Evolutionary conservation across 495 filamentous ascomycete species (phyloP), one percentile per base, ranked within the genome.

Genomic region (Penicillium riverlandense): DNA sequence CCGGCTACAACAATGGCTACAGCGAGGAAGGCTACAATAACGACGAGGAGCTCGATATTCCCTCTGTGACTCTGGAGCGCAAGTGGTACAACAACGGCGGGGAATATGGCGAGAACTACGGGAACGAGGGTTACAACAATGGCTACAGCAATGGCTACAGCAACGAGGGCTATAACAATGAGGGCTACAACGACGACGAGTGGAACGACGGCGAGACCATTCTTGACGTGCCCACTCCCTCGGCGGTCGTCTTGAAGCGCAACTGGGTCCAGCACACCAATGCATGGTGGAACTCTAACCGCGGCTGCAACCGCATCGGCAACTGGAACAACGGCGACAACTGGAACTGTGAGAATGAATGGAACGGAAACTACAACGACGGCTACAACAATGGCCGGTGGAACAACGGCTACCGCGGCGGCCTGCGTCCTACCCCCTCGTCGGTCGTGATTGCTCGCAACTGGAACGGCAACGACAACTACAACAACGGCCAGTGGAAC

Each of bases 401-500:
- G 32, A 30, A 43, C 51, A 11, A 45, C 8, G 8, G 37, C 29
- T n/a, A 38, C 41, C 16, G 46, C 22, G 22, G 22, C 22, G 22
- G 15, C 15, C 15, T 22, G 22, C 22, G 22, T 22, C 22, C 22
- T 6, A 22, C 4, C 22, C 22, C 22, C 22, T 22, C 22, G 4
- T 22, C 22, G 22, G 22, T 22, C 22, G 22, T 22, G 22, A 22
- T 22, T 22, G 22, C 22, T 22, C 22, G 22, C 22, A 22, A 22
- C 22, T 22, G 22, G 22, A 30, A 52, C 48, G 32, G 47, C 37
- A 30, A 47, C 31, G 13, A 32, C 40, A 28, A 50, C 35, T 31
- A n/a, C 31, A 28, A 53, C 29, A 35, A 55, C 28, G 35, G 46
- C 43, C 39, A 50, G 40, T 43, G 44, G 33, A 38, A 49, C 40